Evolutionary conservation across 2,329 filamentous ascomycete genomes (phyloP).

Genomic region (Cordyceps tenuipes): DNA sequence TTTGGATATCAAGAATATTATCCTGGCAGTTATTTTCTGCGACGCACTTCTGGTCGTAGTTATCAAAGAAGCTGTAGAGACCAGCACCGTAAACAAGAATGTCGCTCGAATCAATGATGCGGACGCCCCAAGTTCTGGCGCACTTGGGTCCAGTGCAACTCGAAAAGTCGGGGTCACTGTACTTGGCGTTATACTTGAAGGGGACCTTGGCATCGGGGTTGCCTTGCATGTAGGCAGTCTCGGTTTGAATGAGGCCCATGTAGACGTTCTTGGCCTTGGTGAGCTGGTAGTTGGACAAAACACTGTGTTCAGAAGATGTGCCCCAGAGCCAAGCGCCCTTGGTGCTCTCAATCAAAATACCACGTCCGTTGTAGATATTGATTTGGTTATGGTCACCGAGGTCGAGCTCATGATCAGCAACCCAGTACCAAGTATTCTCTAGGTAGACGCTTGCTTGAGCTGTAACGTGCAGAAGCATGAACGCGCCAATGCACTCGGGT

Average conservation of each 20-base stretch:
- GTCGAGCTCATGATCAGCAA: constrained; percentile 85
- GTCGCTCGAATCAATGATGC: constrained; percentile 58
- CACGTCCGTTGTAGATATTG: constrained; percentile 81
- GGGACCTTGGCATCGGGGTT: constrained; percentile 66
- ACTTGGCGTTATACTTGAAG: constrained; percentile 50
- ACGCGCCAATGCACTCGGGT: constrained; percentile 63
- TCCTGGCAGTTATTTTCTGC: constrained; percentile 61
- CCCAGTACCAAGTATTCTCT: constrained; percentile 89
- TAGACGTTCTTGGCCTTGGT: constrained; percentile 69
- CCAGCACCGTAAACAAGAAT: constrained; percentile 65
- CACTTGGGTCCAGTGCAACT: constrained; percentile 47
- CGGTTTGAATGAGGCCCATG: constrained; percentile 77
- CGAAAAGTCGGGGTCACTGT: constrained; percentile 61
- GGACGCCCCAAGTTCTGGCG: constrained; percentile 70
- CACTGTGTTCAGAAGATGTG: constrained; percentile 60
- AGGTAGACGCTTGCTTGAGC: constrained; percentile 61
- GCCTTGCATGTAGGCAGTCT: constrained; percentile 82
- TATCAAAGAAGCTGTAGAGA: constrained; percentile 76
- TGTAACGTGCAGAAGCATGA: constrained; percentile 60
- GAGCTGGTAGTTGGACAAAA: constrained; percentile 79
- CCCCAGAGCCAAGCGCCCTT: constrained; percentile 74
- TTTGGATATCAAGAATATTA: constrained; percentile 67
- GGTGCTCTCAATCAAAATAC: constrained; percentile 67
- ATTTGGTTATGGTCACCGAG: constrained; percentile 65
- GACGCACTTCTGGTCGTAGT: constrained; percentile 67